A percentile compares a stretch with the other conserved stretches of the same genome.
Evolutionary conservation across 23 red algal species (phyloP).

Genomic region (Gracilaria domingensis): DNA sequence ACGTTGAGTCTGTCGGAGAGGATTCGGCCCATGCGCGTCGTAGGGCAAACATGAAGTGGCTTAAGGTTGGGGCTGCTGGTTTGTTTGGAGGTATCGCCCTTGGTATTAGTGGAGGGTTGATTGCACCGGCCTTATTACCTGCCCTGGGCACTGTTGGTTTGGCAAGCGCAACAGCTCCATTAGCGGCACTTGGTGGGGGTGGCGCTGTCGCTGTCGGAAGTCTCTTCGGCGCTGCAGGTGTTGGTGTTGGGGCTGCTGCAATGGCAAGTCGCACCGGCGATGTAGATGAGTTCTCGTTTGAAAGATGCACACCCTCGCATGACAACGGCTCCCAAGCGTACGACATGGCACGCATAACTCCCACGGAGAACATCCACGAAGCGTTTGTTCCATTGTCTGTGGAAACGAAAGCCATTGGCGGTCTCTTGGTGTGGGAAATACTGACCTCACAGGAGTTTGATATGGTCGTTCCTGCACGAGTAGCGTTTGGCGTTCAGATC

Average conservation of each 20-base stretch:
- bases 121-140: conserved; percentile 67
- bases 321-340: conserved; percentile 15
- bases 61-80: conserved; percentile 65
- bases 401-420: conserved; percentile 24
- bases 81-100: conserved; percentile 54
- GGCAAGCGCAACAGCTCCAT: conserved; percentile 50
- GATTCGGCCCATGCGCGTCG: conserved; percentile 15
- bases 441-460: conserved; percentile 57
- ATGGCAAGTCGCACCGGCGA: conserved; percentile 60
- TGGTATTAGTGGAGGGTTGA: conserved; percentile 60
- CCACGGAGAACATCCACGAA: conserved; percentile 38
- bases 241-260: conserved; percentile 67
- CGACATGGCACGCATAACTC: conserved; percentile 33
- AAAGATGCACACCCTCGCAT: conserved; percentile 20
- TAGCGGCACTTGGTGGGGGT: conserved; percentile 61
- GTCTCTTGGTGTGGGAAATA: conserved; percentile 68
- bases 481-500: conserved; percentile 49
- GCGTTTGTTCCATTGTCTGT: conserved; percentile 5
- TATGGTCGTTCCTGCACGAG: conserved; percentile 64
- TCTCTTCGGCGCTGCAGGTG: conserved; percentile 71
- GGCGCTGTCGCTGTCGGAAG: conserved; percentile 65
- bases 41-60: conserved; percentile 61
- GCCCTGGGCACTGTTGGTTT: conserved; percentile 61
- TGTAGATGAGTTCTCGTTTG: conserved; percentile 70
- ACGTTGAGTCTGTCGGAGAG: conserved; percentile 58